Conservation (phyloP, 1,284 basidiomycete species). For the Pseudozyma pruni region DNA sequence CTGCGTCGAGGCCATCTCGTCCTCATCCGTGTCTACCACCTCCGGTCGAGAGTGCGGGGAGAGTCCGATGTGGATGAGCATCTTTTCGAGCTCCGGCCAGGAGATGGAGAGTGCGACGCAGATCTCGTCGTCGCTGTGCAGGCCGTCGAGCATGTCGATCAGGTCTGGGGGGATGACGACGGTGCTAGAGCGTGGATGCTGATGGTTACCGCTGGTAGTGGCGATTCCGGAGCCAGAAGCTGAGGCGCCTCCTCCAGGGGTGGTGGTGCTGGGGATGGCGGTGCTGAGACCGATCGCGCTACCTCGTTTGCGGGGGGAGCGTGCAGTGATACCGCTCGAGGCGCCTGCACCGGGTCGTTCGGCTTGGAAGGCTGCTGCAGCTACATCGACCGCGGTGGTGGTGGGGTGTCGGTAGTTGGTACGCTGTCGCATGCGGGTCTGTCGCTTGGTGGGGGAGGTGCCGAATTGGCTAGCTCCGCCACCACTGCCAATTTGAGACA, state of each 20-base stretch:
- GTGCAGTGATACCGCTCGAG: not conserved
- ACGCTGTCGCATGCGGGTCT: conserved; percentile 13
- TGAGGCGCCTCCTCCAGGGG: not conserved
- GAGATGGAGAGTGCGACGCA: conserved; percentile 82
- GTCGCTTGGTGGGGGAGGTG: conserved; percentile 44
- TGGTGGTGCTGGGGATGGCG: conserved; percentile 10
- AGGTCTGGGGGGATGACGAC: conserved; percentile 70
- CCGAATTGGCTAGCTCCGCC: conserved; percentile 29
- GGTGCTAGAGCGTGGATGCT: not conserved
- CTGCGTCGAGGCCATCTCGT: conserved; percentile 22
- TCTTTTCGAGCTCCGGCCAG: conserved; percentile 83
- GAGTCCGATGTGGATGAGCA: conserved; percentile 71
- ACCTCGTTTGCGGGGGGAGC: conserved; percentile 39
- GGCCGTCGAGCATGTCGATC: conserved; percentile 78
- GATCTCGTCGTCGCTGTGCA: conserved; percentile 90
- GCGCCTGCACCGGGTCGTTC: conserved; percentile 6
- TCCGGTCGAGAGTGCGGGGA: not conserved
- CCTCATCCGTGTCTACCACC: conserved; percentile 31
- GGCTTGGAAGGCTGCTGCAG: conserved; percentile 48
- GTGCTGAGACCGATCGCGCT: conserved; percentile 20
- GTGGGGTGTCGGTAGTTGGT: conserved; percentile 47
- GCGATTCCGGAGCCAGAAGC: conserved; percentile 3
- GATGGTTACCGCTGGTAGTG: conserved; percentile 10
- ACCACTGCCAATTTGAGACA: conserved; percentile 11
- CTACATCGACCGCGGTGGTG: conserved; percentile 62